Percentiles rank a stretch among this genome's conserved stretches.
Conservation (phyloP, 2,329 filamentous ascomycete genomes). For the Monilinia aucupariae region DNA sequence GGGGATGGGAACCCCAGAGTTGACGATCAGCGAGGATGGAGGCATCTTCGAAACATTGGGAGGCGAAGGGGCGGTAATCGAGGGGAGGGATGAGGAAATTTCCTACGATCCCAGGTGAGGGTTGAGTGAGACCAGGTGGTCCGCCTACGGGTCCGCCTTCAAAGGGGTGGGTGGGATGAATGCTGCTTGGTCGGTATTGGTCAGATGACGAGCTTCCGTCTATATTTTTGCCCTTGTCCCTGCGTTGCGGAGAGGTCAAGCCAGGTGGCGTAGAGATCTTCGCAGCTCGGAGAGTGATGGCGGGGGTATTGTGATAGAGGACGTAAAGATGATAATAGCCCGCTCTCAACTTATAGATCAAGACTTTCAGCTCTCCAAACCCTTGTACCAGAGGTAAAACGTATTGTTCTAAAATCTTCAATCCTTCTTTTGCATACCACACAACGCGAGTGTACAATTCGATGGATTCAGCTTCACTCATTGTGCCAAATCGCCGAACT, state of each 20-base stretch:
- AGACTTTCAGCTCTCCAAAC: slow-evolving; percentile 77
- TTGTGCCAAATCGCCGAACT: slow-evolving; percentile 72
- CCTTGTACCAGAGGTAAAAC: slow-evolving; percentile 78
- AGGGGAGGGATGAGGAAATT: slow-evolving; percentile 74
- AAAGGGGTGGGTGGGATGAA: slow-evolving; percentile 34
- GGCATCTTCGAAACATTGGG: slow-evolving; percentile 74
- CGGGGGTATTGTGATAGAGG: slow-evolving; percentile 86
- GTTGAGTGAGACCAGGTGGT: slow-evolving; percentile 36
- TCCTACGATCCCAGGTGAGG: slow-evolving; percentile 43
- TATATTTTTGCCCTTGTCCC: slow-evolving; percentile 32
- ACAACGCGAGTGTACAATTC: slow-evolving; percentile 87
- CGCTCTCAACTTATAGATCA: slow-evolving; percentile 85
- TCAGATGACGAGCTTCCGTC: slow-evolving; percentile 25
- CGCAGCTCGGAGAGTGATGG: slow-evolving; percentile 43
- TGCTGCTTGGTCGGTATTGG: slow-evolving; percentile 29
- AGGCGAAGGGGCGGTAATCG: slow-evolving; percentile 78
- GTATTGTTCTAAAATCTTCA: slow-evolving; percentile 81
- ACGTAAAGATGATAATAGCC: slow-evolving; percentile 97
- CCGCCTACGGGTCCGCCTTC: slow-evolving; percentile 44
- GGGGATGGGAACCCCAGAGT: slow-evolving; percentile 81
- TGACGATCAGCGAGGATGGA: slow-evolving; percentile 66
- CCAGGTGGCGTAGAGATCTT: slow-evolving; percentile 39
- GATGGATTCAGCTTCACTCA: slow-evolving; percentile 71
- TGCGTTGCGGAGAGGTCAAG: slow-evolving; percentile 31
- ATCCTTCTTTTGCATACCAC: slow-evolving; percentile 88